Evolutionary conservation across 495 filamentous ascomycete species (phyloP), one percentile per base, ranked within the genome.

Genomic region (Penicillium steckii): DNA sequence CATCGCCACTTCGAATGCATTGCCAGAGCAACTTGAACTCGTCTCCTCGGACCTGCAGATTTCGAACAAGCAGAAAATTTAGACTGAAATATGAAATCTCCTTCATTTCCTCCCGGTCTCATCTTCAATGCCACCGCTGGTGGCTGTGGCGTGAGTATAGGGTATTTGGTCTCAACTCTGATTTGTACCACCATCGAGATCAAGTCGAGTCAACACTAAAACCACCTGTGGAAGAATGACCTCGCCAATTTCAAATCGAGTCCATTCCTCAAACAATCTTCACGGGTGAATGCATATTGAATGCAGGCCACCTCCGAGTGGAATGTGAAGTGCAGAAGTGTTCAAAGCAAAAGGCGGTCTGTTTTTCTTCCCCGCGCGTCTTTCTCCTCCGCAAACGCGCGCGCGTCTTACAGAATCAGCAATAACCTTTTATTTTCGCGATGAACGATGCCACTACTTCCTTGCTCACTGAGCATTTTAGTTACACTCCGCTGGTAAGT

Each of bases 391-490:
- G 23, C 49, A 47, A n/a, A 59, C 63, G 57, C 60, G 57, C 41
- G 8, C 22, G 21, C 19, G 3, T 32, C 17, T 27, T 4, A 35
- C 35, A 29, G 37, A 9, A 19, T 48, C 35, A n/a, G 15, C 33
- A 10, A 12, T 41, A 23, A 21, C 21, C 19, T 41, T 13, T 45
- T 29, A 45, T 2, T 55, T 50, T 50, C 38, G 52, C 56, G 29
- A 77, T 77, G 74, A 72, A 72, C 48, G 74, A 77, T 56, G 71
- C 70, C 51, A 73, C 74, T 13, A 89, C 79, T 23, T 85, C 90
- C 49, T 79, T 98, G 57, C 81, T 98, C 59, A 96, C 95, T 7
- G 94, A 98, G 79, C 94, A 97, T 65, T 87, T 98, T 61, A 88
- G 89, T 55, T 96, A 96, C 61, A 93, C 94, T 2, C 94, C 94